These are phyloP conservation scores for Exophiala xenobiotica DNA, from an alignment of 2,329 filamentous ascomycete genomes.

Conservation along the genomic window DNA sequence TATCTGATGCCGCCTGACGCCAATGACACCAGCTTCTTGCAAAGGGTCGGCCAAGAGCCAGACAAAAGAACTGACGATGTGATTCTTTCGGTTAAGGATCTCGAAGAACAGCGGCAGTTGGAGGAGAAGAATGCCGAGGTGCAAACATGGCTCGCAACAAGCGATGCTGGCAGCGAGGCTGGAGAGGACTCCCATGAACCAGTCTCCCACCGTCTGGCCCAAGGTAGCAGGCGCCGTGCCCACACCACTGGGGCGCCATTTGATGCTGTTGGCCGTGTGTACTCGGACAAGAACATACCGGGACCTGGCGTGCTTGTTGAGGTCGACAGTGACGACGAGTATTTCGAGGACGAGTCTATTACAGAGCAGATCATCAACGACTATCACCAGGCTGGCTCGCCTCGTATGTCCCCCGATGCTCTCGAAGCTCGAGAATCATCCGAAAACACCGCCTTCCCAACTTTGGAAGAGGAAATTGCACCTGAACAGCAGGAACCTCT, in stretches of 20 bases:
- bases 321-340: conserved; percentile 41
- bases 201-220: conserved; percentile 12
- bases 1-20: conserved; percentile 24
- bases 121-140: conserved; percentile 56
- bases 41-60: conserved; percentile 48
- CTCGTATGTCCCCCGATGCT: conserved; percentile 30
- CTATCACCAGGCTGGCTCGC: conserved; percentile 34
- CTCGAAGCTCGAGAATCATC: conserved; percentile 19
- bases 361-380: conserved; percentile 20
- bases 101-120: conserved; percentile 47
- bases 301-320: conserved; percentile 52
- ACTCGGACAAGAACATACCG: conserved; percentile 46
- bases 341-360: conserved; percentile 34
- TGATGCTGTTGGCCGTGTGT: conserved; percentile 34
- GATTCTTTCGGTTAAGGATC: conserved; percentile 52
- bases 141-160: conserved; percentile 52
- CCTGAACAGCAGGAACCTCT: conserved; percentile 36
- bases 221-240: conserved; percentile 20
- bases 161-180: conserved; percentile 46
- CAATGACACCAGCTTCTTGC: conserved; percentile 5
- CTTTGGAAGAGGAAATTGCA: conserved; percentile 28
- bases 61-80: conserved; percentile 44
- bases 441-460: conserved; percentile 30
- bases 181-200: conserved; percentile 33
- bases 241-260: conserved; percentile 41